Evolutionary conservation across 331 rosid species (phyloP).

Genomic region (Pyrus hybrid): DNA sequence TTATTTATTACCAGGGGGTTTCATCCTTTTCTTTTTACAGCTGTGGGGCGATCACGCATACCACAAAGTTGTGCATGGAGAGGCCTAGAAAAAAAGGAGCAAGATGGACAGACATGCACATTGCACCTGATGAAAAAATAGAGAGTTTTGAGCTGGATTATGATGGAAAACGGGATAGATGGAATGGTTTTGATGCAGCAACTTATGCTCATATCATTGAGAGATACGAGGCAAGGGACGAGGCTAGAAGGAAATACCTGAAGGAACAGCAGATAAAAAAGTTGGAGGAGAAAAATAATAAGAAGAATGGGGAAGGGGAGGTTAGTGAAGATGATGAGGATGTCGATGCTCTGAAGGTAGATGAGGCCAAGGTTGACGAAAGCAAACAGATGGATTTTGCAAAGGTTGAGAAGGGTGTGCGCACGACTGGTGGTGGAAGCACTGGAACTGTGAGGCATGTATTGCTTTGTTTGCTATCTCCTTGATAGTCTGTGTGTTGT

Average conservation of each 20-base stretch:
- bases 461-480: not conserved
- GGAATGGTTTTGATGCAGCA: slow-evolving; percentile 54
- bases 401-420: slow-evolving; percentile 46
- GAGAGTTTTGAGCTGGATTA: slow-evolving; percentile 45
- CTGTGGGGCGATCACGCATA: slow-evolving; percentile 45
- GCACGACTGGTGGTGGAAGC: slow-evolving; percentile 46
- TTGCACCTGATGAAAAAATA: slow-evolving; percentile 51
- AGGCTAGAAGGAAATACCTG: slow-evolving; percentile 36
- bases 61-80: slow-evolving; percentile 29
- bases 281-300: slow-evolving; percentile 41
- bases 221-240: slow-evolving; percentile 41
- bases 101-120: slow-evolving; percentile 35
- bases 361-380: slow-evolving; percentile 54
- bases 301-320: slow-evolving; percentile 19
- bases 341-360: slow-evolving; percentile 29
- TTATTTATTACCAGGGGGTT: not conserved
- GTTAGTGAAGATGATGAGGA: slow-evolving; percentile 31
- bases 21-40: slow-evolving; percentile 8
- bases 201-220: slow-evolving; percentile 32
- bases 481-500: not conserved
- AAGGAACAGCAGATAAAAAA: slow-evolving; percentile 47
- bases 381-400: slow-evolving; percentile 55
- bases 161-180: slow-evolving; percentile 53
- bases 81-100: slow-evolving; percentile 42
- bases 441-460: slow-evolving; percentile 49